phyloP scores from a whole-genome alignment of 768 basidiomycete species.

The Pilatotrama ljubarskyi region DNA sequence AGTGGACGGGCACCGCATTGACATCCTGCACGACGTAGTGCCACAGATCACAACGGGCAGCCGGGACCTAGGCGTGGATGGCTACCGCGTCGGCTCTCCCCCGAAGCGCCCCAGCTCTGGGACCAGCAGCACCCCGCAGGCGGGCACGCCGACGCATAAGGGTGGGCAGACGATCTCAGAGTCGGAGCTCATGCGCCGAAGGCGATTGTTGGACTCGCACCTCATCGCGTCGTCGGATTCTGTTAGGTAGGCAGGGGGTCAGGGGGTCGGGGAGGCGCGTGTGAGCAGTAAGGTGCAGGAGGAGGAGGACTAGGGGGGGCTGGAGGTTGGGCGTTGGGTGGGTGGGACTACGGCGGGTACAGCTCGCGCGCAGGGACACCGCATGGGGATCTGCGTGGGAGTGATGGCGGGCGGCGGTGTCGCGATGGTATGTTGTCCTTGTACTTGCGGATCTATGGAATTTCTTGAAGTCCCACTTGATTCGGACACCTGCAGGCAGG shows the following conservation, averaged over 20 bases:
- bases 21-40: slow-evolving; percentile 14
- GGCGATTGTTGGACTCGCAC: slow-evolving; percentile 74
- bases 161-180: slow-evolving; percentile 75
- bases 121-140: neutral
- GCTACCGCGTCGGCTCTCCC: slow-evolving; percentile 3
- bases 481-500: neutral
- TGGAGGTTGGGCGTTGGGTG: too few relatives aligned
- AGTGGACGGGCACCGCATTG: neutral
- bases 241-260: neutral
- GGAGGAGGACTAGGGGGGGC: too few relatives aligned
- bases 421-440: slow-evolving; percentile 4
- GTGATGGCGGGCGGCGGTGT: slow-evolving; percentile 15
- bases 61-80: neutral
- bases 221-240: slow-evolving; percentile 23
- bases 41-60: slow-evolving; percentile 1
- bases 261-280: neutral
- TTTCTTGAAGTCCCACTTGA: neutral
- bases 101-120: slow-evolving; percentile 5
- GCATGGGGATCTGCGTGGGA: slow-evolving; percentile 11
- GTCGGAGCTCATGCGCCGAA: slow-evolving; percentile 73
- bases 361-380: slow-evolving; percentile 13
- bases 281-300: too few relatives aligned
- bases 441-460: neutral
- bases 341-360: neutral
- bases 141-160: slow-evolving; percentile 27